Conservation (phyloP, 129 eudicot species). For the Apium graveolens region DNA sequence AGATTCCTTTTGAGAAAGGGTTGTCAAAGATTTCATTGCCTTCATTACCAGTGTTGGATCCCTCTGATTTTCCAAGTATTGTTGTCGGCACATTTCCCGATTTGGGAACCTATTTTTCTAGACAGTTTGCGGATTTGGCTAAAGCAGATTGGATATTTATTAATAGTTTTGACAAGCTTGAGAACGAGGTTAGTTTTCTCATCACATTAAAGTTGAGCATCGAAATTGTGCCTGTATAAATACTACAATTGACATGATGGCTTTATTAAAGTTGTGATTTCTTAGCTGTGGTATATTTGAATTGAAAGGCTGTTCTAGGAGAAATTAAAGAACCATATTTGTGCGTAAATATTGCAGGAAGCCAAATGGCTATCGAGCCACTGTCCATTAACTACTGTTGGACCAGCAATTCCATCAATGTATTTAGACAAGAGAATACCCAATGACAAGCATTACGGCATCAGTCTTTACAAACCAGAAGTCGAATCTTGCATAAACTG, state of each 20-base stretch:
- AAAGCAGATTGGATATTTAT: constrained; percentile 7
- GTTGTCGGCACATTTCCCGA: constrained; percentile 11
- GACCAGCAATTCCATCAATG: constrained; percentile 48
- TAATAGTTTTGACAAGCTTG: background rate
- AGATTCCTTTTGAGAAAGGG: constrained; percentile 9
- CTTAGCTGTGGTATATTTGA: background rate
- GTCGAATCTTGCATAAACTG: constrained; percentile 27
- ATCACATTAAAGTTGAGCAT: background rate
- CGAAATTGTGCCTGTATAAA: background rate
- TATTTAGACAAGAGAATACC: constrained; percentile 30
- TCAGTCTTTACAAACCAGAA: constrained; percentile 29
- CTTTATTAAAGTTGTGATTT: background rate
- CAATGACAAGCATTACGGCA: constrained; percentile 31
- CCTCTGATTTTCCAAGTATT: constrained; percentile 32
- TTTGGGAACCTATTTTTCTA: constrained; percentile 1
- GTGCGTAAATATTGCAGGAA: constrained; percentile 18
- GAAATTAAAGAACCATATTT: background rate
- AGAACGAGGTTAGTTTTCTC: background rate
- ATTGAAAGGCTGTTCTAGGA: background rate
- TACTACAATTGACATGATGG: background rate
- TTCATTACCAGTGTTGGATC: constrained; percentile 21
- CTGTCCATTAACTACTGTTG: constrained; percentile 44
- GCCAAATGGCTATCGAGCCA: constrained; percentile 36
- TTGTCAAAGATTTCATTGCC: constrained; percentile 20
- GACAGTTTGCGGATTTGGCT: background rate